Percentiles rank a stretch among this genome's conserved stretches.
phyloP scores from a whole-genome alignment of 1,139 yeast species.

The Yamadazyma dendronema region DNA sequence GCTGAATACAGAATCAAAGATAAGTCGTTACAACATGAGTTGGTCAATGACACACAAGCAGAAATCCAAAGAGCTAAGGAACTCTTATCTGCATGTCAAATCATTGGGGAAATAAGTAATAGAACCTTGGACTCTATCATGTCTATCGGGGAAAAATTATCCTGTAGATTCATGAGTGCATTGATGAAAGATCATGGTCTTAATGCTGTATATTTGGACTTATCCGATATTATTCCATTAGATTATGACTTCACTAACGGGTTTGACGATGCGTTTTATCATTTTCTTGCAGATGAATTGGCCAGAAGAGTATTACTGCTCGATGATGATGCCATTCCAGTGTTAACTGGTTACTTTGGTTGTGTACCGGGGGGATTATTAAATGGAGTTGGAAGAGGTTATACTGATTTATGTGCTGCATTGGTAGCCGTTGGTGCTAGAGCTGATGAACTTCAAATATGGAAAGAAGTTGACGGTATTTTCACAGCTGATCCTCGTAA shows the following conservation, averaged over 20 bases:
- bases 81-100: conserved; percentile 79
- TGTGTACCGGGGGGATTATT: conserved; percentile 90
- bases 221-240: conserved; percentile 66
- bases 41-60: conserved; percentile 54
- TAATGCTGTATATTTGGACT: conserved; percentile 73
- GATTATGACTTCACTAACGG: conserved; percentile 53
- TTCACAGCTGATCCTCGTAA: conserved; percentile 98
- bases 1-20: conserved; percentile 58
- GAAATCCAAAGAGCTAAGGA: conserved; percentile 71
- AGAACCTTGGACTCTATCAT: conserved; percentile 86
- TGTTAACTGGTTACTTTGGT: conserved; percentile 94
- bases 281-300: conserved; percentile 56
- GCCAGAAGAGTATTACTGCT: conserved; percentile 52
- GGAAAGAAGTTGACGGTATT: conserved; percentile 99
- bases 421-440: conserved; percentile 86
- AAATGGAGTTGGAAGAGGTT: conserved; percentile 94
- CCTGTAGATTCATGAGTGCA: conserved; percentile 86
- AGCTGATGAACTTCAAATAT: conserved; percentile 93
- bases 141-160: conserved; percentile 91
- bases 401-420: conserved; percentile 97
- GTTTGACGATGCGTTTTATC: conserved; percentile 69
- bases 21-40: conserved; percentile 39
- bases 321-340: conserved; percentile 65
- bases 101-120: conserved; percentile 88
- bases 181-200: conserved; percentile 79